phyloP scores from a whole-genome alignment of 2,329 filamentous ascomycete species.

The Exophiala calicioides region DNA sequence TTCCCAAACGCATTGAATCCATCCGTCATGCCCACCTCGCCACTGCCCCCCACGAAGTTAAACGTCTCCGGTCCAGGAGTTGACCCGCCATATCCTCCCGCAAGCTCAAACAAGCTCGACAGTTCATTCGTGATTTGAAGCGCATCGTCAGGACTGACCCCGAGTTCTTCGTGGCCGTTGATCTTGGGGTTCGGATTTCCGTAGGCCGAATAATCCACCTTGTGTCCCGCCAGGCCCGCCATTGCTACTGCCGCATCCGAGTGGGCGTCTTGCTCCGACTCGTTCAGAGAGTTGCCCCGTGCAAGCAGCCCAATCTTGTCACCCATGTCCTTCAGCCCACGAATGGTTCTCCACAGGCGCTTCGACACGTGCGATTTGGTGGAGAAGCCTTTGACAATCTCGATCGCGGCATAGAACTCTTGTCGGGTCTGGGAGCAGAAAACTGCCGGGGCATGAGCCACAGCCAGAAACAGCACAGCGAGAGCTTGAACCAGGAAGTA shows the following conservation, averaged over 20 bases:
- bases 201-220: conserved; percentile 58
- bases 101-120: conserved; percentile 64
- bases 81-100: conserved; percentile 52
- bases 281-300: conserved; percentile 31
- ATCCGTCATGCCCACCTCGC: conserved; percentile 27
- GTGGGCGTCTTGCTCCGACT: conserved; percentile 53
- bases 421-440: conserved; percentile 63
- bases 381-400: conserved; percentile 63
- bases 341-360: conserved; percentile 65
- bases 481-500: conserved; percentile 66
- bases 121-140: conserved; percentile 63
- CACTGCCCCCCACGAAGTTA: conserved; percentile 34
- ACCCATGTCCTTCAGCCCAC: conserved; percentile 63
- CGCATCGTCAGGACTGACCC: conserved; percentile 58
- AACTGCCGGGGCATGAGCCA: conserved; percentile 62
- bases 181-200: conserved; percentile 34
- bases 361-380: conserved; percentile 63
- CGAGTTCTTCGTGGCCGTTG: conserved; percentile 40
- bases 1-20: conserved; percentile 46
- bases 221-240: conserved; percentile 65
- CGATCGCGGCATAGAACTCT: conserved; percentile 68
- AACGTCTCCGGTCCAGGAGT: conserved; percentile 36
- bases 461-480: conserved; percentile 64
- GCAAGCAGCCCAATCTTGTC: conserved; percentile 60
- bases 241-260: conserved; percentile 65